Evolutionary conservation across 768 basidiomycete species (phyloP).

Genomic region (Gloeophyllum trabeum): DNA sequence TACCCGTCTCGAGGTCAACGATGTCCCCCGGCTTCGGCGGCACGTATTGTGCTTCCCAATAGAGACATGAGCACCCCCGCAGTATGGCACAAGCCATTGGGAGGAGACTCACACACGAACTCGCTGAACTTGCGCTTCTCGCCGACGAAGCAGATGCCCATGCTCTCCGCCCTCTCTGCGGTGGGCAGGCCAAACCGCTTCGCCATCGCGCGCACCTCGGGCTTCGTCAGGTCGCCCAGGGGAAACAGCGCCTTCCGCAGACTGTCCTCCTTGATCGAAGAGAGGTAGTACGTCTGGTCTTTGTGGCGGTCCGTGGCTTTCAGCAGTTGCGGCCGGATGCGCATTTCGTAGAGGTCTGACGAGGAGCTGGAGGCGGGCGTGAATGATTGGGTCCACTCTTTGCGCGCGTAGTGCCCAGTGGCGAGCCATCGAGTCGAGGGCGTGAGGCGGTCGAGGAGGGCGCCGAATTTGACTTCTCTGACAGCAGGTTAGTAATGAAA

Average conservation of each 20-base stretch:
- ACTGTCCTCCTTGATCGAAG: constrained; percentile 57
- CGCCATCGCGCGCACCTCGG: constrained; percentile 66
- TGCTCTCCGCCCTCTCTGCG: constrained; percentile 72
- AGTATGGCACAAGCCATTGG: background rate
- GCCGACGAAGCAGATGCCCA: constrained; percentile 94
- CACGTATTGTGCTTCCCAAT: constrained; percentile 61
- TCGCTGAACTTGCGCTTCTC: constrained; percentile 59
- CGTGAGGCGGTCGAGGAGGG: constrained; percentile 56
- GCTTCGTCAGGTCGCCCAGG: constrained; percentile 54
- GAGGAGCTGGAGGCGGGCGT: constrained; percentile 3
- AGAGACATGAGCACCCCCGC: background rate
- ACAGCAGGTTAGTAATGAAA: background rate
- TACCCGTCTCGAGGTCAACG: constrained; percentile 42
- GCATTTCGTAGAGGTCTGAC: background rate
- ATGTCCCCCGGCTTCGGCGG: constrained; percentile 59
- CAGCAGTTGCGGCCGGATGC: constrained; percentile 22
- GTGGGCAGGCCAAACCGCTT: constrained; percentile 50
- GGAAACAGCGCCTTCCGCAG: constrained; percentile 73
- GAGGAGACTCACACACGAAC: constrained; percentile 50
- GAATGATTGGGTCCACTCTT: constrained; percentile 34
- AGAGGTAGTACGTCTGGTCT: constrained; percentile 90
- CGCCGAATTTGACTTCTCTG: constrained; percentile 90
- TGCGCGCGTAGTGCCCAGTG: constrained; percentile 84
- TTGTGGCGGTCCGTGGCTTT: constrained; percentile 48
- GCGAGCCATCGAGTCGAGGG: constrained; percentile 54